Evolutionary conservation across 176 grass and related monocot genomes (phyloP).

Genomic region (Oryza longistaminata): DNA sequence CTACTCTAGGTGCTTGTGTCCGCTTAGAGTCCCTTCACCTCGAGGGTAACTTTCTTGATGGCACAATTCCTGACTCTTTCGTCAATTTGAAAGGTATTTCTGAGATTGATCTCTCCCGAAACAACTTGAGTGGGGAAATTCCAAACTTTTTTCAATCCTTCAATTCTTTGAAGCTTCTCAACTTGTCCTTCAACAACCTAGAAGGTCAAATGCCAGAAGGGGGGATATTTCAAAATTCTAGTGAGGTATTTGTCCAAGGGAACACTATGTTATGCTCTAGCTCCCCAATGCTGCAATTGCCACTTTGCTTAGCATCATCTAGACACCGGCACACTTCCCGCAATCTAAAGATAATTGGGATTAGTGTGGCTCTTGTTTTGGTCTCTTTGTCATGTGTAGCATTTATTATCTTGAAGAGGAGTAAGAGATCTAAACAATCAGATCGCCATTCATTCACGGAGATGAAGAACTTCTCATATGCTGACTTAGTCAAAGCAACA

Average conservation of each 20-base stretch:
- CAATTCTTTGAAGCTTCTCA: slow-evolving; percentile 1
- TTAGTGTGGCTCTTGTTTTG: neutral
- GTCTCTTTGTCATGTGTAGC: neutral
- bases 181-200: slow-evolving; percentile 7
- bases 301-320: neutral
- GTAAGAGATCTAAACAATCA: neutral
- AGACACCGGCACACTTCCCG: neutral
- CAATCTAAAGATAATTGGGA: neutral
- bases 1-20: slow-evolving; percentile 31
- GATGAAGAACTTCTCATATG: slow-evolving; percentile 34
- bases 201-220: slow-evolving; percentile 33
- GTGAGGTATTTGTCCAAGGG: slow-evolving; percentile 16
- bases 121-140: slow-evolving; percentile 42
- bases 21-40: slow-evolving; percentile 21
- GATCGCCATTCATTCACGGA: neutral
- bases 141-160: slow-evolving; percentile 24
- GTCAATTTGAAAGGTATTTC: neutral
- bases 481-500: slow-evolving; percentile 28
- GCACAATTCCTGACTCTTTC: slow-evolving; percentile 24
- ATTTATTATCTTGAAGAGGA: neutral
- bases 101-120: slow-evolving; percentile 25
- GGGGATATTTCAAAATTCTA: slow-evolving; percentile 30
- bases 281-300: slow-evolving; percentile 20
- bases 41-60: slow-evolving; percentile 22
- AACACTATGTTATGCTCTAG: slow-evolving; percentile 35